Evolutionary conservation across 768 basidiomycete genomes (phyloP).

Genomic region (Tylopilus cervinicoccineus): DNA sequence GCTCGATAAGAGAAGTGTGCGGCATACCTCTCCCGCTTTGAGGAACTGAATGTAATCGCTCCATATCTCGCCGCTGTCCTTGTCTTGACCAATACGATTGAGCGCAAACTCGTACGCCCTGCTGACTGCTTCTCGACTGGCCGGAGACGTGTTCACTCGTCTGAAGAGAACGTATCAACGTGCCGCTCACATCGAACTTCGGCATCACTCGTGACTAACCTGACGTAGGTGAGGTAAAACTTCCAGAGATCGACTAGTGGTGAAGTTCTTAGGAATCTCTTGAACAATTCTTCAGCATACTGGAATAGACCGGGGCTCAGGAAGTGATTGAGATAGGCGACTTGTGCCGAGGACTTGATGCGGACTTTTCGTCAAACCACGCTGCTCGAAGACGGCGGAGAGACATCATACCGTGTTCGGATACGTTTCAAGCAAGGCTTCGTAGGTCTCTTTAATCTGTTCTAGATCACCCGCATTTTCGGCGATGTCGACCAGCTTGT

Average conservation of each 20-base stretch:
- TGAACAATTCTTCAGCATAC: constrained; percentile 86
- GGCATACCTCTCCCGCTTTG: constrained; percentile 67
- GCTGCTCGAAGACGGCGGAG: constrained; percentile 22
- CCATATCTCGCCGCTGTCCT: constrained; percentile 92
- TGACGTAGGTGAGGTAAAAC: constrained; percentile 91
- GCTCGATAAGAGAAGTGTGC: background rate
- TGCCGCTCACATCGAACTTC: constrained; percentile 2
- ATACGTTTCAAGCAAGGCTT: constrained; percentile 76
- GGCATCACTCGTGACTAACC: constrained; percentile 45
- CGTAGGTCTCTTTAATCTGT: constrained; percentile 77
- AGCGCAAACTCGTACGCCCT: constrained; percentile 94
- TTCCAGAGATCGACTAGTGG: constrained; percentile 90
- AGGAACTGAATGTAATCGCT: constrained; percentile 90
- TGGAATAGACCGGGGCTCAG: constrained; percentile 61
- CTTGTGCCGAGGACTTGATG: constrained; percentile 73
- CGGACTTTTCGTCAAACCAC: constrained; percentile 22
- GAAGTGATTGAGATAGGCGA: constrained; percentile 79
- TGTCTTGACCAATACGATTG: constrained; percentile 85
- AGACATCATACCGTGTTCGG: constrained; percentile 82
- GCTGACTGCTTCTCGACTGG: constrained; percentile 71
- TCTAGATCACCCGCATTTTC: constrained; percentile 75
- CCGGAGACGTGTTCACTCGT: constrained; percentile 63
- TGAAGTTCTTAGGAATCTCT: constrained; percentile 76
- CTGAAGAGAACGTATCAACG: constrained; percentile 34
- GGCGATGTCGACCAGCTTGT: constrained; percentile 71